Percentiles rank a stretch among this genome's conserved stretches.
Evolutionary conservation across 768 basidiomycete genomes (phyloP).

Genomic region (Trametes sanguinea): DNA sequence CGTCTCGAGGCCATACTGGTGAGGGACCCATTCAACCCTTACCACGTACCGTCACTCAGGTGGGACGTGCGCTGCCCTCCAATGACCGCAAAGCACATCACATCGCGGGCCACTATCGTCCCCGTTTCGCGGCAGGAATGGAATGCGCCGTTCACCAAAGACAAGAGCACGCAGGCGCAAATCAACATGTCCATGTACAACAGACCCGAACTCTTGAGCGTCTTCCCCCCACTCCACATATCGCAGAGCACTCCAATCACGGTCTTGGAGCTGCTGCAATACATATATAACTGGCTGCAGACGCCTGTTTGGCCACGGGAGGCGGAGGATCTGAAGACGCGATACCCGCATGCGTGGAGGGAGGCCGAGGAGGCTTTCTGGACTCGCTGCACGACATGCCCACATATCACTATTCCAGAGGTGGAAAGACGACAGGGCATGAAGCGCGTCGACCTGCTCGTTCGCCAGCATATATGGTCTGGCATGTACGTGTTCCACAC

Average conservation of each 20-base stretch:
- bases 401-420: conserved; percentile 37
- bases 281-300: conserved; percentile 52
- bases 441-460: conserved; percentile 53
- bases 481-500: conserved; percentile 32
- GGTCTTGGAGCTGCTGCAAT: conserved; percentile 48
- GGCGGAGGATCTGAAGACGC: conserved; percentile 26
- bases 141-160: not conserved
- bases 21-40: conserved; percentile 34
- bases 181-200: conserved; percentile 27
- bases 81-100: conserved; percentile 34
- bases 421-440: conserved; percentile 44
- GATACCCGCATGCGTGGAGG: conserved; percentile 26
- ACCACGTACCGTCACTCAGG: conserved; percentile 30
- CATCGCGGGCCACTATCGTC: conserved; percentile 30
- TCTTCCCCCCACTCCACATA: conserved; percentile 53
- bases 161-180: conserved; percentile 26
- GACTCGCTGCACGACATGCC: conserved; percentile 41
- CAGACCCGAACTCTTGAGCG: conserved; percentile 10
- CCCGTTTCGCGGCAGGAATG: conserved; percentile 12
- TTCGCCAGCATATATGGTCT: conserved; percentile 47
- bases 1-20: conserved; percentile 28
- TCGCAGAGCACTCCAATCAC: conserved; percentile 33
- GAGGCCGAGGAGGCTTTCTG: conserved; percentile 33
- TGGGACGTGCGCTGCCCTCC: conserved; percentile 43
- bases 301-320: conserved; percentile 39